Conservation (phyloP, 2,329 filamentous ascomycete species). For the Alternaria gaisen region DNA sequence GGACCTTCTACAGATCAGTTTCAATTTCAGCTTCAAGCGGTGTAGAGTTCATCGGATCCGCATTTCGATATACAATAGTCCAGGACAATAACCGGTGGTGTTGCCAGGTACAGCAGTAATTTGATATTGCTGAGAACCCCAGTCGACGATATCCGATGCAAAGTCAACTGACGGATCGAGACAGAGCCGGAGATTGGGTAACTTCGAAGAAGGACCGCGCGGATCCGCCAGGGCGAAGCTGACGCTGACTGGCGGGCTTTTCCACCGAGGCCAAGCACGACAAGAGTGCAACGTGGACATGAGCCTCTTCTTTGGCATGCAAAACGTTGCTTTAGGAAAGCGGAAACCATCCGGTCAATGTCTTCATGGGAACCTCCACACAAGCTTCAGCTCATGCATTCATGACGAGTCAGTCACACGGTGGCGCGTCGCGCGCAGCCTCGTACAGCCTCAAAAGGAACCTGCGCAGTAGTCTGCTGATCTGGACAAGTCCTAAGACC, state of each 20-base stretch:
- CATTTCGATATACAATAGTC: background rate
- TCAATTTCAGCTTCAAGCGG: background rate
- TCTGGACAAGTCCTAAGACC: background rate
- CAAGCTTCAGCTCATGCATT: background rate
- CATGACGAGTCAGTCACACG: constrained; percentile 3
- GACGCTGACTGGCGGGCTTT: constrained; percentile 4
- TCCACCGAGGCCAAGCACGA: background rate
- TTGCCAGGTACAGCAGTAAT: background rate
- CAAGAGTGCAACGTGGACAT: background rate
- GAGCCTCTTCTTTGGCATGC: background rate
- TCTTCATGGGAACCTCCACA: background rate
- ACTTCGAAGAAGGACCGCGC: constrained; percentile 10
- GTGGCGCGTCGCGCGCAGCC: background rate
- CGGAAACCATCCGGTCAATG: background rate
- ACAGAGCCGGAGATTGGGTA: background rate
- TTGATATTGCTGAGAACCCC: background rate
- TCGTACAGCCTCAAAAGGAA: constrained; percentile 3
- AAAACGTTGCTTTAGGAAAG: background rate
- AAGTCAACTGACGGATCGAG: background rate
- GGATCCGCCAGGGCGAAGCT: constrained; percentile 1
- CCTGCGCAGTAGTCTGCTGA: background rate
- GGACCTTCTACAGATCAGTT: constrained; percentile 9
- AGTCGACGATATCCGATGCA: constrained; percentile 1
- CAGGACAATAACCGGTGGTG: constrained; percentile 1
- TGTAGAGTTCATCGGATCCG: constrained; percentile 7